phyloP scores from a whole-genome alignment of 495 filamentous ascomycete species.

The Aspergillus kassunensis region DNA sequence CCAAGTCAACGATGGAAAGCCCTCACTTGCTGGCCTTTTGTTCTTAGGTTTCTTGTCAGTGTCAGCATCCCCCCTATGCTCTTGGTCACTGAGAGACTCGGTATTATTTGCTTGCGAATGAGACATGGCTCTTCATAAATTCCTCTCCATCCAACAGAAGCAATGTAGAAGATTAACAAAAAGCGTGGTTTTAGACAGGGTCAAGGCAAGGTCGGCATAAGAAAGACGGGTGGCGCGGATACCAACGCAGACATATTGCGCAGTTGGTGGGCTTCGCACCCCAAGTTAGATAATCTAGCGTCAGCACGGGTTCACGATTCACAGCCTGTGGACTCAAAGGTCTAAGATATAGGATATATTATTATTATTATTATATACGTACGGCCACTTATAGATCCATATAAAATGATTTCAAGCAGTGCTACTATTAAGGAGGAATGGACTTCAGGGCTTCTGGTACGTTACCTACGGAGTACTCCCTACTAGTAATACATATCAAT shows the following conservation, averaged over 20 bases:
- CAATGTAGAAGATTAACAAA: not conserved
- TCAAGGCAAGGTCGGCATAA: not conserved
- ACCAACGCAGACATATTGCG: slow-evolving; percentile 1
- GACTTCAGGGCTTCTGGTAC: too few relatives aligned
- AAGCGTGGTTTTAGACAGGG: not conserved
- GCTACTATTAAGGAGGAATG: too few relatives aligned
- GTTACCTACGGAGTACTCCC: too few relatives aligned
- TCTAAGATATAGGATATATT: too few relatives aligned
- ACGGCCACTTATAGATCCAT: too few relatives aligned
- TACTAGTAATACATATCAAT: too few relatives aligned
- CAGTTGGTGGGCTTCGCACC: slow-evolving; percentile 14
- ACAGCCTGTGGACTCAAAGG: too few relatives aligned
- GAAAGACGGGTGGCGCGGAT: slow-evolving; percentile 5
- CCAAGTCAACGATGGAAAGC: slow-evolving; percentile 11
- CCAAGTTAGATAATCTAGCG: not conserved
- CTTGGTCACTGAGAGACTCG: slow-evolving; percentile 49
- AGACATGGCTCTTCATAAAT: slow-evolving; percentile 38
- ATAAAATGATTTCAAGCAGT: too few relatives aligned
- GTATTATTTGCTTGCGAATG: slow-evolving; percentile 39
- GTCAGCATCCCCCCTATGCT: slow-evolving; percentile 38
- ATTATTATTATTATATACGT: too few relatives aligned
- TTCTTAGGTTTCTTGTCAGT: slow-evolving; percentile 75
- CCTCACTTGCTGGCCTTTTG: slow-evolving; percentile 77
- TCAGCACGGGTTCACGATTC: too few relatives aligned
- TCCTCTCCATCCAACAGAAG: not conserved